Conservation (phyloP, 2,329 filamentous ascomycete species). For the Aspergillus persii region DNA sequence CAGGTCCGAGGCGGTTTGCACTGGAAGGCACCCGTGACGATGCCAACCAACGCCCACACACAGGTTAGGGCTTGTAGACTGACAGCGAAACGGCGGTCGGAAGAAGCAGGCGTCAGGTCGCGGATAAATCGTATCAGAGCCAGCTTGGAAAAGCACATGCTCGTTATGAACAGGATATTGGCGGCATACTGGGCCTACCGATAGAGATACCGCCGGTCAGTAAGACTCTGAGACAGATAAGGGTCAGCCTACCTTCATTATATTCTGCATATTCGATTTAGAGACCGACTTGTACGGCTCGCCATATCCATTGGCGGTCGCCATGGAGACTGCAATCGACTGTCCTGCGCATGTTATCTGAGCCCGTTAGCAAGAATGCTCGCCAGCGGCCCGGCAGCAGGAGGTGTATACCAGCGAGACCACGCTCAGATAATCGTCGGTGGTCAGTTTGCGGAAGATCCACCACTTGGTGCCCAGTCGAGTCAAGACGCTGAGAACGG, state of each 20-base stretch:
- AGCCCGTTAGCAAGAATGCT: not conserved
- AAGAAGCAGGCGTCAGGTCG: constrained; percentile 19
- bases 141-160: constrained; percentile 24
- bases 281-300: constrained; percentile 15
- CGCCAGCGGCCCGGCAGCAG: not conserved
- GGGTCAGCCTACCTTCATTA: constrained; percentile 20
- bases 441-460: constrained; percentile 21
- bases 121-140: constrained; percentile 25
- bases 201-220: not conserved
- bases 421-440: constrained; percentile 24
- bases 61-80: constrained; percentile 12
- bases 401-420: constrained; percentile 17
- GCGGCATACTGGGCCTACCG: constrained; percentile 26
- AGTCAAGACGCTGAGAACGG: constrained; percentile 22
- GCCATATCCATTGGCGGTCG: constrained; percentile 22
- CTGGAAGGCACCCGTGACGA: constrained; percentile 21
- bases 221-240: not conserved
- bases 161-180: constrained; percentile 21
- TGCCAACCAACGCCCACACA: constrained; percentile 16
- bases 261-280: constrained; percentile 2
- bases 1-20: constrained; percentile 18
- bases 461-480: constrained; percentile 25
- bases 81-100: constrained; percentile 17
- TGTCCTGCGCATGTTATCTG: constrained; percentile 17
- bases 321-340: constrained; percentile 23